phyloP scores from a whole-genome alignment of 2,329 filamentous ascomycete species.

The Xylariales sp. region DNA sequence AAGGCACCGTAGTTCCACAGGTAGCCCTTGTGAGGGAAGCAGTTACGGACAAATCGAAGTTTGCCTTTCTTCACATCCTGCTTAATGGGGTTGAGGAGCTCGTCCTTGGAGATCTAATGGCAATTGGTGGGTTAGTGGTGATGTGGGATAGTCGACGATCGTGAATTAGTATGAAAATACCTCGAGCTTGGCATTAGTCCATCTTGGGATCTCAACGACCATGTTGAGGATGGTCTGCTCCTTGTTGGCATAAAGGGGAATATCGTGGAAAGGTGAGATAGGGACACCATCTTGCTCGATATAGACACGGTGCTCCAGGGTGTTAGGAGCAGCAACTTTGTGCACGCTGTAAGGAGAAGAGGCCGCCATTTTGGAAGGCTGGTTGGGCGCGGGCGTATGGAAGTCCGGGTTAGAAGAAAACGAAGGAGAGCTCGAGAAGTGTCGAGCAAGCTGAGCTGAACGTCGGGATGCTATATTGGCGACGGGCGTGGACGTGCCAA shows the following conservation, averaged over 20 bases:
- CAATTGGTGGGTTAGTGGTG: conserved; percentile 31
- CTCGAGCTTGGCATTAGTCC: conserved; percentile 99
- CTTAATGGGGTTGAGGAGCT: conserved; percentile 98
- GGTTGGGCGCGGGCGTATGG: conserved; percentile 32
- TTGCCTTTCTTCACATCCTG: conserved; percentile 99
- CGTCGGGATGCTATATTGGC: conserved; percentile 62
- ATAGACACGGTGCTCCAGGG: conserved; percentile 96
- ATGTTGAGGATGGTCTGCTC: conserved; percentile 98
- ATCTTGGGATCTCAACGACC: conserved; percentile 98
- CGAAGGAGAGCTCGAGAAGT: conserved; percentile 58
- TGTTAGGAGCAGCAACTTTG: conserved; percentile 91
- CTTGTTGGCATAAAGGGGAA: conserved; percentile 96
- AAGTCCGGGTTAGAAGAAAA: conserved; percentile 41
- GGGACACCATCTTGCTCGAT: conserved; percentile 97
- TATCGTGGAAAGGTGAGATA: conserved; percentile 97
- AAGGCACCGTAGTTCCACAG: conserved; percentile 99
- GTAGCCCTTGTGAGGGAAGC: conserved; percentile 99
- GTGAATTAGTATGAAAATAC: conserved; percentile 62
- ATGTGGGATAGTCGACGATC: background rate
- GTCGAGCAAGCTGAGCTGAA: conserved; percentile 66
- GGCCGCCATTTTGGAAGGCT: conserved; percentile 62
- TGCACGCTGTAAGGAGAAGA: conserved; percentile 76
- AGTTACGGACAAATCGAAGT: conserved; percentile 99
- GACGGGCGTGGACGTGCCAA: conserved; percentile 24
- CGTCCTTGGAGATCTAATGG: conserved; percentile 94